phyloP scores from a whole-genome alignment of 768 basidiomycete genomes.

The Gloeophyllum trabeum region DNA sequence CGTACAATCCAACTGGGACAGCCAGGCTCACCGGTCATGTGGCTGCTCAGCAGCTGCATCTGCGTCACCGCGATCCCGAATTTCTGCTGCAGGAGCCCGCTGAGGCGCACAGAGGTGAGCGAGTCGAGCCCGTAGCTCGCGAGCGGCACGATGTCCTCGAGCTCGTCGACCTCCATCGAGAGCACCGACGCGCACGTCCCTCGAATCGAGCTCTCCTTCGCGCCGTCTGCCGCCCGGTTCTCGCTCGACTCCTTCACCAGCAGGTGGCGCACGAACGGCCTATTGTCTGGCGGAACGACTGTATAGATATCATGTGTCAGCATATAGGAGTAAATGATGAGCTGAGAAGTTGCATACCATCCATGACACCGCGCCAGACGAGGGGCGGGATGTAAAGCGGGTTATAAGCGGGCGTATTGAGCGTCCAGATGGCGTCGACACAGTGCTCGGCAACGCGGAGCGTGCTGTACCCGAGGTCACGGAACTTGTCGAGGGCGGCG shows the following conservation, averaged over 20 bases:
- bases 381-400: slow-evolving; percentile 4
- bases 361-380: slow-evolving; percentile 2
- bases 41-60: slow-evolving; percentile 1
- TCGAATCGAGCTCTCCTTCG: slow-evolving; percentile 3
- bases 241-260: slow-evolving; percentile 3
- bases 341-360: neutral
- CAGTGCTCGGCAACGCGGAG: slow-evolving; percentile 2
- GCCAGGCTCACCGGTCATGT: slow-evolving; percentile 4
- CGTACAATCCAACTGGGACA: neutral
- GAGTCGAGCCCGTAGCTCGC: neutral
- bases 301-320: neutral
- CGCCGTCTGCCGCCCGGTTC: neutral
- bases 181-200: slow-evolving; percentile 4
- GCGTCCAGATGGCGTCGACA: slow-evolving; percentile 5
- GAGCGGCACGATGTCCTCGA: neutral
- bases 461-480: slow-evolving; percentile 1
- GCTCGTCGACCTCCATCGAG: neutral
- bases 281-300: slow-evolving; percentile 3
- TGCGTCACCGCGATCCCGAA: neutral
- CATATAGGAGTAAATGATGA: neutral
- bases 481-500: slow-evolving; percentile 5
- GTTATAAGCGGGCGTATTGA: neutral
- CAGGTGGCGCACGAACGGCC: slow-evolving; percentile 2
- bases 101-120: slow-evolving; percentile 4
- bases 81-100: neutral